Conservation (phyloP, 257 asterid species). For the Solanum rostratum region DNA sequence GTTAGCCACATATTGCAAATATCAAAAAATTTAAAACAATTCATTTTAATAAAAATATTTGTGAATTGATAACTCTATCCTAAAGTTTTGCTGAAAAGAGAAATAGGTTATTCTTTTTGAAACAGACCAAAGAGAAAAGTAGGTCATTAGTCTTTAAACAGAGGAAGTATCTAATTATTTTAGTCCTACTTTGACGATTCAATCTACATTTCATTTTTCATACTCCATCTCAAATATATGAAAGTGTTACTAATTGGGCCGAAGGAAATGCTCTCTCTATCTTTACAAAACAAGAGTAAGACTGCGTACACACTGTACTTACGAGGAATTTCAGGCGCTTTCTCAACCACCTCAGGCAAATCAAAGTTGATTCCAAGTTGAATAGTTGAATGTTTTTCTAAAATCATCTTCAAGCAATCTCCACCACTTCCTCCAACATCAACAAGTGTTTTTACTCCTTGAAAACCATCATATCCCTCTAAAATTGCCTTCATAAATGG, state of each 20-base stretch:
- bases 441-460: conserved; percentile 10
- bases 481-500: conserved; percentile 18
- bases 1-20: neutral
- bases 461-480: conserved; percentile 17
- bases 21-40: too few species aligned
- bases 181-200: neutral
- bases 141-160: too few species aligned
- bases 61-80: too few species aligned
- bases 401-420: conserved; percentile 17
- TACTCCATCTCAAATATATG: too few species aligned
- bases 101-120: too few species aligned
- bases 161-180: neutral
- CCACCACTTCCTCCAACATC: conserved; percentile 23
- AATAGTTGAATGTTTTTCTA: conserved; percentile 8
- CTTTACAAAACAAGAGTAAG: neutral
- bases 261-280: neutral
- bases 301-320: neutral
- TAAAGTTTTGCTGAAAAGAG: too few species aligned
- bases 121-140: too few species aligned
- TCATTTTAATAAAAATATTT: too few species aligned
- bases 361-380: conserved; percentile 15
- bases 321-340: conserved; percentile 16
- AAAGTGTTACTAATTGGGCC: too few species aligned
- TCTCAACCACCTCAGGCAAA: conserved; percentile 18
- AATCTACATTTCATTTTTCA: too few species aligned